Evolutionary conservation across 2,329 filamentous ascomycete species (phyloP).

Genomic region (Aureobasidium leucospermi): DNA sequence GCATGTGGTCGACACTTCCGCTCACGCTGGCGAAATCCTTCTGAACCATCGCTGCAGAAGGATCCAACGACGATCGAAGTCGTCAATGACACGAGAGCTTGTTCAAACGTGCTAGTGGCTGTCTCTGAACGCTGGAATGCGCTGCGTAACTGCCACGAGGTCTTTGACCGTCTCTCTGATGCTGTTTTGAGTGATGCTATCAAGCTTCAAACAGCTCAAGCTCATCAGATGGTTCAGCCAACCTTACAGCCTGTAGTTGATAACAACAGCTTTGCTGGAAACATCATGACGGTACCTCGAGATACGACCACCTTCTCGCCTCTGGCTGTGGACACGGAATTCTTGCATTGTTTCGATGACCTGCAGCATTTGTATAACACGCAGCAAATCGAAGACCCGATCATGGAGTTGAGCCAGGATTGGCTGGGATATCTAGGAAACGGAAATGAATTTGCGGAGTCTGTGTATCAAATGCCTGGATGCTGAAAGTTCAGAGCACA

Average conservation of each 20-base stretch:
- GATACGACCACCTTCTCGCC: neutral
- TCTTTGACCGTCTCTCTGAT: slow-evolving; percentile 38
- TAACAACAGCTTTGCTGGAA: neutral
- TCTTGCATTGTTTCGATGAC: slow-evolving; percentile 34
- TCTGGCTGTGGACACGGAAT: slow-evolving; percentile 33
- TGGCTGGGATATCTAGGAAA: slow-evolving; percentile 23
- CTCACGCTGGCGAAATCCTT: slow-evolving; percentile 2
- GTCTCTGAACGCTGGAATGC: slow-evolving; percentile 38
- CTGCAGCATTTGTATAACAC: slow-evolving; percentile 22
- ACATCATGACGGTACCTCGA: neutral
- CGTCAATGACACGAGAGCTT: slow-evolving; percentile 36
- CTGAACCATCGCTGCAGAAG: slow-evolving; percentile 19
- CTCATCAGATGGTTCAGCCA: neutral
- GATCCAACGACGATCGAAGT: slow-evolving; percentile 37
- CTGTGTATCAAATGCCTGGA: neutral
- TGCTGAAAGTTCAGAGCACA: neutral
- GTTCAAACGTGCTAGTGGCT: slow-evolving; percentile 40
- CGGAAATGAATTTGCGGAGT: neutral
- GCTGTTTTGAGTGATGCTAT: slow-evolving; percentile 37
- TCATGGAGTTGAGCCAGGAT: slow-evolving; percentile 28
- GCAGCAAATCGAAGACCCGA: slow-evolving; percentile 23
- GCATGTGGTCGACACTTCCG: slow-evolving; percentile 36
- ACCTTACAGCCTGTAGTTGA: neutral
- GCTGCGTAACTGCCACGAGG: slow-evolving; percentile 34
- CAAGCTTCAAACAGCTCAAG: slow-evolving; percentile 21